Evolutionary conservation across 2,329 filamentous ascomycete species (phyloP).

Genomic region (Xylaria sp.): DNA sequence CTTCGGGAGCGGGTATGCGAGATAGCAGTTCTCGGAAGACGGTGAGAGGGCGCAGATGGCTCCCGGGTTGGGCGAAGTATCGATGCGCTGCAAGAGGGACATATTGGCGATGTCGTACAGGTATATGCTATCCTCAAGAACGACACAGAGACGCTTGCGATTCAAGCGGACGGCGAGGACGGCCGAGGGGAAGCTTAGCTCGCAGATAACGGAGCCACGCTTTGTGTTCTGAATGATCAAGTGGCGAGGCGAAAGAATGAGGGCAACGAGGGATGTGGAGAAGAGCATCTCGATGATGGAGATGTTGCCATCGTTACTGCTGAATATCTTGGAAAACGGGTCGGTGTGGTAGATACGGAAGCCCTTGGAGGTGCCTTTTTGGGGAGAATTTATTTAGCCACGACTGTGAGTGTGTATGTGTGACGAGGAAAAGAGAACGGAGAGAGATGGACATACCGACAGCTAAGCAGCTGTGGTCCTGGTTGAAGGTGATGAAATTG

Average conservation of each 20-base stretch:
- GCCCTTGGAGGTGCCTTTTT: conserved; percentile 84
- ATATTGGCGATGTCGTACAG: conserved; percentile 99
- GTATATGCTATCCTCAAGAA: conserved; percentile 96
- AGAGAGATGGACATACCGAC: conserved; percentile 72
- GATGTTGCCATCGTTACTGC: conserved; percentile 93
- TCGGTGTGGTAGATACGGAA: conserved; percentile 98
- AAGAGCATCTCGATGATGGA: conserved; percentile 99
- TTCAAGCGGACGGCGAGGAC: conserved; percentile 95
- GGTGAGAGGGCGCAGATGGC: conserved; percentile 93
- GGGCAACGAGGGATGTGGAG: conserved; percentile 93
- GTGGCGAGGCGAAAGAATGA: conserved; percentile 90
- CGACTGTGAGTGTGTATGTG: too few relatives aligned
- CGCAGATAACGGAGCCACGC: conserved; percentile 88
- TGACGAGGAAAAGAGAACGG: not conserved
- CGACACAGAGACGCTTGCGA: conserved; percentile 90
- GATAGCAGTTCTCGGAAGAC: conserved; percentile 94
- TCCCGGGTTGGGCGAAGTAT: conserved; percentile 91
- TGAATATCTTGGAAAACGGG: conserved; percentile 94
- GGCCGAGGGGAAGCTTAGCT: conserved; percentile 97
- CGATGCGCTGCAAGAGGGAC: conserved; percentile 91
- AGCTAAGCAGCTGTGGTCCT: conserved; percentile 96
- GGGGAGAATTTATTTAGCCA: not conserved
- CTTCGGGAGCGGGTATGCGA: conserved; percentile 90
- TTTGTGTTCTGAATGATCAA: conserved; percentile 97
- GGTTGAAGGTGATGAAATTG: conserved; percentile 99